Conservation (phyloP, 176 grass and related monocot genomes). For the Chrysopogon serrulatus region DNA sequence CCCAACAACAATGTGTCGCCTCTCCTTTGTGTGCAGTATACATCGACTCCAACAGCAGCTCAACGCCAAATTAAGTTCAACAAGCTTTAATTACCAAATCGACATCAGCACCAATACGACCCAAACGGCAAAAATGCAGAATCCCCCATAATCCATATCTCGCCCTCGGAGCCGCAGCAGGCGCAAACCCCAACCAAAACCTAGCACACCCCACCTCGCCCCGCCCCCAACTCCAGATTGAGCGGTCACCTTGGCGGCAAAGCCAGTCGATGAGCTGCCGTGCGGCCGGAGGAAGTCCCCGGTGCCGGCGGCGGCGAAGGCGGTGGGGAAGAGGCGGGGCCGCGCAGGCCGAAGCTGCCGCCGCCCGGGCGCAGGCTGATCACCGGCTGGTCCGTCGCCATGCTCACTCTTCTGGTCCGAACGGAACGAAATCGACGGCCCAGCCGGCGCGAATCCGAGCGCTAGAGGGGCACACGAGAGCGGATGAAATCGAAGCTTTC, state of each 20-base stretch:
- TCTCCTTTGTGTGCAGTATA: not conserved
- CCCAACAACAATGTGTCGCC: not conserved
- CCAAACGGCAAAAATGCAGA: not conserved
- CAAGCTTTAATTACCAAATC: not conserved
- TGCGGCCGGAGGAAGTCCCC: constrained; percentile 32
- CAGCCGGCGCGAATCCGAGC: not conserved
- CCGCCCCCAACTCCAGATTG: constrained; percentile 13
- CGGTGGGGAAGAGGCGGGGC: constrained; percentile 32
- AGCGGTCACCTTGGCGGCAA: constrained; percentile 42
- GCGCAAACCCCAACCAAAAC: not conserved
- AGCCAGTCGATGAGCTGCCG: not conserved
- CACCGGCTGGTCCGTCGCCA: constrained; percentile 74
- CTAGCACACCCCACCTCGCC: not conserved
- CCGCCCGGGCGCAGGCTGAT: constrained; percentile 86
- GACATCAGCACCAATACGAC: not conserved
- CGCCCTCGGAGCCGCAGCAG: not conserved
- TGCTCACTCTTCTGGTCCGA: not conserved
- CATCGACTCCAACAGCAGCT: not conserved
- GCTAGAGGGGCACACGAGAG: not conserved
- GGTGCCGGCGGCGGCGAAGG: constrained; percentile 28
- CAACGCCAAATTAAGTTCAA: not conserved
- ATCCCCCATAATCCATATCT: not conserved
- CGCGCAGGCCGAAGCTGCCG: constrained; percentile 43
- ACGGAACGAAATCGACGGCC: not conserved
- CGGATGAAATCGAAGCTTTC: not conserved